Percentiles rank a stretch among this genome's conserved stretches.
Conservation (phyloP, 2,329 filamentous ascomycete species). For the Ascocoryne sarcoides region DNA sequence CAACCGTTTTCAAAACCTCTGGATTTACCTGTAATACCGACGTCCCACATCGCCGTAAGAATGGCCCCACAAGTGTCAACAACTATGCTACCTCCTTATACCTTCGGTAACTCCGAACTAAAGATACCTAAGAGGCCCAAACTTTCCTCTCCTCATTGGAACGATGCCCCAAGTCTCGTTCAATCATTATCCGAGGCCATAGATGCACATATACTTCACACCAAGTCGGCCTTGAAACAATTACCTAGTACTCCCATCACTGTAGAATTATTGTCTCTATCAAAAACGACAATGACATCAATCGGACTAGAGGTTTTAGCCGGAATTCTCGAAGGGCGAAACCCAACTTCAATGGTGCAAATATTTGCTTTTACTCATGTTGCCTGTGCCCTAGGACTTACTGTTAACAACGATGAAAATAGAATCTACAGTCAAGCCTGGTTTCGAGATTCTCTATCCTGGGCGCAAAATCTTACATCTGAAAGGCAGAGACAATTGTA, state of each 20-base stretch:
- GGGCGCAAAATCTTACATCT: constrained; percentile 13
- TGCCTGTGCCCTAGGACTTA: constrained; percentile 19
- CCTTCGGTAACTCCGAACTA: too few species aligned
- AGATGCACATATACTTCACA: constrained; percentile 18
- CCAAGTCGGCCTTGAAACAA: constrained; percentile 13
- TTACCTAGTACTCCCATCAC: constrained; percentile 13
- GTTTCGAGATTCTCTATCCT: constrained; percentile 18
- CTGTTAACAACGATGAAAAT: constrained; percentile 13
- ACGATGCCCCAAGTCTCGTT: constrained; percentile 12
- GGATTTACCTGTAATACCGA: neutral
- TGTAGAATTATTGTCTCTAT: constrained; percentile 18
- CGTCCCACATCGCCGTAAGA: neutral
- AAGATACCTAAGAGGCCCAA: constrained; percentile 9
- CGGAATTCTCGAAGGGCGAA: constrained; percentile 19
- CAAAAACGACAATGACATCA: constrained; percentile 17
- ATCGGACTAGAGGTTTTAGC: constrained; percentile 20
- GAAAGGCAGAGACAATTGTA: constrained; percentile 15
- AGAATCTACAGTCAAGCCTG: constrained; percentile 16
- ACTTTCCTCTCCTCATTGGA: constrained; percentile 16
- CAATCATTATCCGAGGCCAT: constrained; percentile 20
- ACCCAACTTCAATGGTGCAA: constrained; percentile 19
- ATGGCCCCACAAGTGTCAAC: neutral
- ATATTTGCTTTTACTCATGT: constrained; percentile 24
- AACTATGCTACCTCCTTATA: neutral
- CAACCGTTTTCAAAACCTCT: constrained; percentile 1